Evolutionary conservation across 257 asterid genomes (phyloP).

Genomic region (Solanum megistacrolobum): DNA sequence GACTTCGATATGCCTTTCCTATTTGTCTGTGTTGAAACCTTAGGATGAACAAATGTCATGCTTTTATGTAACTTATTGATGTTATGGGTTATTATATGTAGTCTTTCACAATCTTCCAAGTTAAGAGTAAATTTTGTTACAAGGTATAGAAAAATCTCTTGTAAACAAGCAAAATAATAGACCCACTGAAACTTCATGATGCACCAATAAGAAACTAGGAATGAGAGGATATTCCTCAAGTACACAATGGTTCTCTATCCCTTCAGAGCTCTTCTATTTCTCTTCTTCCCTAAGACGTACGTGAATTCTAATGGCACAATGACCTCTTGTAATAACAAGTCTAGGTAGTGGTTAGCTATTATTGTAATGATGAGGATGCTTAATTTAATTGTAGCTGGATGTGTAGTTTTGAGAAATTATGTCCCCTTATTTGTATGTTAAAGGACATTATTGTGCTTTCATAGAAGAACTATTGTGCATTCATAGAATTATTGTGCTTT

Average conservation of each 20-base stretch:
- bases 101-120: not conserved
- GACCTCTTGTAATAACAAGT: not conserved
- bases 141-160: not conserved
- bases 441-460: not conserved
- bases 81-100: not conserved
- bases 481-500: not conserved
- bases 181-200: not conserved
- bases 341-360: not conserved
- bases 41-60: not conserved
- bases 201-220: not conserved
- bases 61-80: not conserved
- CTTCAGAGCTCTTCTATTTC: not conserved
- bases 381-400: not conserved
- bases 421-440: not conserved
- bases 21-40: not conserved
- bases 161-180: not conserved
- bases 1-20: not conserved
- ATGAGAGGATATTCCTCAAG: not conserved
- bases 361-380: not conserved
- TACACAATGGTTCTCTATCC: not conserved
- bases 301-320: not conserved
- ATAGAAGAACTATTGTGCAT: not conserved
- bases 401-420: not conserved
- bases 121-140: not conserved
- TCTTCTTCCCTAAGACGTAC: not conserved